Base-by-base conservation (phyloP, 805 yeast species). In the Middelhovenomyces tepae region DNA sequence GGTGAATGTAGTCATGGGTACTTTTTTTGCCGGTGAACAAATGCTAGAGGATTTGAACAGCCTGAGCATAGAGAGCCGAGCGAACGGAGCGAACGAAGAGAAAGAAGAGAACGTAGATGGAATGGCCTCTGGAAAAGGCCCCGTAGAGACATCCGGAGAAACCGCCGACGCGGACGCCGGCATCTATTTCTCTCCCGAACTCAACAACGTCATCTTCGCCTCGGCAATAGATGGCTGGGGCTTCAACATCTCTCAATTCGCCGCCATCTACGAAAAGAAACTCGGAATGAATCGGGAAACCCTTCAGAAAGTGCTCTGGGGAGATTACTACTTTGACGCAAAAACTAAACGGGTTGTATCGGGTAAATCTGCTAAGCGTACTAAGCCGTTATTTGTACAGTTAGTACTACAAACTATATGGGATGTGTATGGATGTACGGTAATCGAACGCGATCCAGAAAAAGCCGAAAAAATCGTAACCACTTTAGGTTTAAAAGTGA, bases 221-320 rank as follows among this genome's bases (percentile, higher is more conserved):
- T 68, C 77, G 21, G 98, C 98, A 1, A 66, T 81, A 13, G 98
- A 91, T 59, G 97, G 97, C 8, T 91, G 98, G 97, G 99, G 97
- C 1, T 91, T 91, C 56, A 81, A 84, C 27, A 66, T 91, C 31
- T 74, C 83, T 32, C 95, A 91, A 44, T 82, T 91, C 57, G 82
- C 95, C 5, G 77, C 80, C 37, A 75, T 91, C 21, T 84, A 85
- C 53, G 91, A 80, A 59, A 73, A 73, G 31, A 85, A 85, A 48
- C 62, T 89, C 13, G 95, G 94, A 0, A 79, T 89, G 44, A 81
- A 83, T 43, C 75, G 86, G 41, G 73, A 74, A 13, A 83, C 74
- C 34, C 65, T 91, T 28, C 78, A 78, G 38, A 81, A 82, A 49
- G 85, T 86, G n/a, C 63, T 91, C 4, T 91, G 97, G 97, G 98